A percentile compares a stretch with the other conserved stretches of the same genome.
Evolutionary conservation across 2,329 filamentous ascomycete species (phyloP).

Genomic region (Aureobasidium musti): DNA sequence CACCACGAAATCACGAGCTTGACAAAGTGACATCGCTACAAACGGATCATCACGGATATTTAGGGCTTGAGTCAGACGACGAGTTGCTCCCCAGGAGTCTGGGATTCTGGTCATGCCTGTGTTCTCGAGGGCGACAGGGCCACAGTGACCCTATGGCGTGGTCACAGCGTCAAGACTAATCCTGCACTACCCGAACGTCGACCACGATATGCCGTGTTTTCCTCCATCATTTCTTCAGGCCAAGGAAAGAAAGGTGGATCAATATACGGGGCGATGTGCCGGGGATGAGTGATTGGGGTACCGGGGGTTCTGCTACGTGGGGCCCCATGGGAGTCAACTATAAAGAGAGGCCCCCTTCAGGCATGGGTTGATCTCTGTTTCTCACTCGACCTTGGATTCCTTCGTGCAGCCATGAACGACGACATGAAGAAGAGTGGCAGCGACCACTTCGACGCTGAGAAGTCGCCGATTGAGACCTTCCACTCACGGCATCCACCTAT

Average conservation of each 20-base stretch:
- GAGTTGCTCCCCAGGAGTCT: not conserved
- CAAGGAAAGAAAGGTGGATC: slow-evolving; percentile 11
- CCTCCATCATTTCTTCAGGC: slow-evolving; percentile 23
- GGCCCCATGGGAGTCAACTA: slow-evolving; percentile 21
- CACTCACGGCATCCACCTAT: not conserved
- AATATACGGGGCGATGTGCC: slow-evolving; percentile 16
- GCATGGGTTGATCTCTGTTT: not conserved
- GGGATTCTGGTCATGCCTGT: not conserved
- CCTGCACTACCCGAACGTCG: slow-evolving; percentile 18
- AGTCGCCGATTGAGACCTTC: slow-evolving; percentile 17
- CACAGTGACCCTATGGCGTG: not conserved
- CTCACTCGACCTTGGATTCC: not conserved
- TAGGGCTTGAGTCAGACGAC: not conserved
- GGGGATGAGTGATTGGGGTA: slow-evolving; percentile 13
- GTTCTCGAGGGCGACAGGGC: slow-evolving; percentile 5
- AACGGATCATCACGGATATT: slow-evolving; percentile 7
- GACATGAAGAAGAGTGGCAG: slow-evolving; percentile 11
- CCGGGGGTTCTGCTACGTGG: slow-evolving; percentile 7
- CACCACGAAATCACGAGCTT: not conserved
- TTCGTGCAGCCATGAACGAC: slow-evolving; percentile 10
- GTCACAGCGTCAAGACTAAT: slow-evolving; percentile 11
- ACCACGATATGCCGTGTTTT: slow-evolving; percentile 23
- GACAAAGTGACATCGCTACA: not conserved
- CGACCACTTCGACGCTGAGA: slow-evolving; percentile 8
- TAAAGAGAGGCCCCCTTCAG: slow-evolving; percentile 13